Evolutionary conservation across 2,329 filamentous ascomycete species (phyloP), one percentile per base, ranked within the genome.

Genomic region (Aspergillus puulaauensis): DNA sequence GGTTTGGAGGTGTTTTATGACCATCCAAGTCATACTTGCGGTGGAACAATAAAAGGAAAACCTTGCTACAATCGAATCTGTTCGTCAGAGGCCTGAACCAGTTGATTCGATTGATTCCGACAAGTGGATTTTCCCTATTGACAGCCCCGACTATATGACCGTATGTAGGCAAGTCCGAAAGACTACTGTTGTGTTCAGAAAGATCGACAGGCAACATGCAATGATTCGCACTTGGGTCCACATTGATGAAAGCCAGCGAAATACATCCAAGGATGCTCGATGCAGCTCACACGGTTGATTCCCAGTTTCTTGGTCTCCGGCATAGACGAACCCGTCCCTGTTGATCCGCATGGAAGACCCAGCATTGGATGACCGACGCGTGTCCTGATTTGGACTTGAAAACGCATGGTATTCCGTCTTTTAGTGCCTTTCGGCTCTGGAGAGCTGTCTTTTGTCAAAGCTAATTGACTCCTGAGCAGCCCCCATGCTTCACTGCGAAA

Each of bases 401-500:
- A 70, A 77, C 76, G 75, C 77, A 80, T 79, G 74, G 74, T 72
- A 66, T 65, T 73, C 73, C 75, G 68, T 77, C 74, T 77, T 54
- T 54, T 12, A 48, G 8, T 46, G 52, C 52, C 52, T 46, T 31
- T 39, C 44, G 52, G 52, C 52, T 54, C 52, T 54, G 44, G 52
- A 24, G 52, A 24, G 52, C 35, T 54, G 52, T 44, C 52, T 54
- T 54, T 54, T 21, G 44, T 40, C 33, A 37, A 45, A 63, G 60
- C 68, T 65, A 67, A 63, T 69, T 71, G 71, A 77, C 76, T 92
- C 92, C 73, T 93, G 86, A 82, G 82, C 79, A 80, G 51, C 83
- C 78, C 82, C 86, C 86, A 86, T 89, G 87, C 84, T 79, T 75
- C 73, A 82, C 81, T 85, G 86, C 86, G 90, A 92, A 70, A 83